Evolutionary conservation across 768 basidiomycete species (phyloP).

Genomic region (Goffeauzyma gilvescens): DNA sequence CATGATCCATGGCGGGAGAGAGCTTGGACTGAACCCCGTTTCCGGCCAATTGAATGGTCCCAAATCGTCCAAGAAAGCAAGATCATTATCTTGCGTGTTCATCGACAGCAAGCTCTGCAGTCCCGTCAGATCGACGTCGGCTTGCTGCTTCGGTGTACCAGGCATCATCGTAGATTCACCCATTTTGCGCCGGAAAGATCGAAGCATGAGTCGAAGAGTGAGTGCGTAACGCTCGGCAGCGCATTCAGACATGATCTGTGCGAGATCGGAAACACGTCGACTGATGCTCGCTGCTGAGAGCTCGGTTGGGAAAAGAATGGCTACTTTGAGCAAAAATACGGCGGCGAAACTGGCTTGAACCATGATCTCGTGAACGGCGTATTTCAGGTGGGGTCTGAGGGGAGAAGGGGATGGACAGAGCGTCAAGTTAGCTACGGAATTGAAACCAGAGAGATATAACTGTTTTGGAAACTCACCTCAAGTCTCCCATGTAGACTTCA

Average conservation of each 20-base stretch:
- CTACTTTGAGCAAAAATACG: conserved; percentile 82
- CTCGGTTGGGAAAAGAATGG: conserved; percentile 72
- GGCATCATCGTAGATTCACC: conserved; percentile 38
- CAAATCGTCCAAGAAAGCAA: conserved; percentile 58
- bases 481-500: conserved; percentile 65
- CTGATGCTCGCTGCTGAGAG: conserved; percentile 59
- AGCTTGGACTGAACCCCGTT: conserved; percentile 49
- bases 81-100: conserved; percentile 3
- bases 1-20: conserved; percentile 78
- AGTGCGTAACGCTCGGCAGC: conserved; percentile 85
- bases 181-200: conserved; percentile 72
- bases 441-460: background rate
- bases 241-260: conserved; percentile 74
- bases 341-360: conserved; percentile 82
- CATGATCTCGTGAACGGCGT: conserved; percentile 80
- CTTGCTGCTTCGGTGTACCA: conserved; percentile 17
- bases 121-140: conserved; percentile 9
- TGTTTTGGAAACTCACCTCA: conserved; percentile 41
- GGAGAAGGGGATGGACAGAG: background rate
- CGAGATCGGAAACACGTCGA: conserved; percentile 71
- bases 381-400: conserved; percentile 37
- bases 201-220: conserved; percentile 79
- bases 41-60: conserved; percentile 51
- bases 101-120: conserved; percentile 18
- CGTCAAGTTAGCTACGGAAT: background rate